Percentiles rank a stretch among this genome's conserved stretches.
Evolutionary conservation across 2,329 filamentous ascomycete genomes (phyloP).

Genomic region (Dryadomyces quercivorus): DNA sequence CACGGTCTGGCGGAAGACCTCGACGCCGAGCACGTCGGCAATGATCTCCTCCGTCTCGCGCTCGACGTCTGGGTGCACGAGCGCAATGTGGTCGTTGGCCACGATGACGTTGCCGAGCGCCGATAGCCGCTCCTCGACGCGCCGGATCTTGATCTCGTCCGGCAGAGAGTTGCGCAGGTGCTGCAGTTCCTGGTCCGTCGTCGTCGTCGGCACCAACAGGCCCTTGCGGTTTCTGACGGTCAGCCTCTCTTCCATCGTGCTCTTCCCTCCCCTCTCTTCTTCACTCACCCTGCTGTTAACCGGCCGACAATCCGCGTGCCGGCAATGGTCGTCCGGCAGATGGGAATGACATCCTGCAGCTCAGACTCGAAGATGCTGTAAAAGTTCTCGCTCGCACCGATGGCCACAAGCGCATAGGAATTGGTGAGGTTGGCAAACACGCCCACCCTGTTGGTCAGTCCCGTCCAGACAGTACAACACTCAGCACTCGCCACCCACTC

Average conservation of each 20-base stretch:
- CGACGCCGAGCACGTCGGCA: conserved; percentile 80
- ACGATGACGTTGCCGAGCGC: conserved; percentile 96
- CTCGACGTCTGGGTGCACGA: conserved; percentile 93
- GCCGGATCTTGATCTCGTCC: conserved; percentile 83
- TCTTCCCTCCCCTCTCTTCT: background rate
- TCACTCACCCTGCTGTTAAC: conserved; percentile 71
- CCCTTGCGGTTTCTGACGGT: conserved; percentile 77
- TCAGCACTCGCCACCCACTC: too few species aligned
- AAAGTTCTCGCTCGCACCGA: conserved; percentile 96
- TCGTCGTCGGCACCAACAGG: conserved; percentile 88
- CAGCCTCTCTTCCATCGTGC: background rate
- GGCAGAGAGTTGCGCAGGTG: conserved; percentile 92
- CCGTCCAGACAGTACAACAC: background rate
- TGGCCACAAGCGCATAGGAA: conserved; percentile 86
- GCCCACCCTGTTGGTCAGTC: conserved; percentile 54
- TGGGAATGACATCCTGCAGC: conserved; percentile 92
- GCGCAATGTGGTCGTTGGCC: conserved; percentile 89
- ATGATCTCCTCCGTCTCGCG: conserved; percentile 98
- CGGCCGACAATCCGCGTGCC: conserved; percentile 93
- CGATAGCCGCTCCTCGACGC: conserved; percentile 93
- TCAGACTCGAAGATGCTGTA: conserved; percentile 98
- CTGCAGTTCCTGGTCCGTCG: conserved; percentile 95
- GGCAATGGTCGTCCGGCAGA: conserved; percentile 91
- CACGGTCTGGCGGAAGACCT: conserved; percentile 88
- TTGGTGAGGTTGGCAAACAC: conserved; percentile 97